Base-by-base conservation (phyloP, 495 filamentous ascomycete genomes). In the Lasiosphaeria miniovina region DNA sequence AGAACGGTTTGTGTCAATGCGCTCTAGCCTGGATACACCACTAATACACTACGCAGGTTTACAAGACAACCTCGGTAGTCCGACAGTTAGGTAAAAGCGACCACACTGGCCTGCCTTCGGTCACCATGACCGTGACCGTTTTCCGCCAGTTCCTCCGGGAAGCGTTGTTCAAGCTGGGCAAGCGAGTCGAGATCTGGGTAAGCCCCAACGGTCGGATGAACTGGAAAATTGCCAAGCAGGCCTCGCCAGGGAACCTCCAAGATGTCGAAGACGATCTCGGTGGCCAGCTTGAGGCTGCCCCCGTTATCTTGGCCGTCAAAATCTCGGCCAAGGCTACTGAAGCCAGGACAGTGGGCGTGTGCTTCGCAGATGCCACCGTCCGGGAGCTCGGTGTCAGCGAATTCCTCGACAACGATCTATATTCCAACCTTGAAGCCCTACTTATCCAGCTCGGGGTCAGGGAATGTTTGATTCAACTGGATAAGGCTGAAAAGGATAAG, bases 251-350 rank as follows among this genome's bases (percentile, higher is more conserved):
- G 11, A 98, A 98, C 72, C 74, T 98, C 38, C 95, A 98, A 74
- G 95, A 97, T 71, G 87, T 98, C 40, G 94, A 98, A 72, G 95
- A 98, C 36, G 94, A 98, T 60, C 84, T 98, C 4, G 94, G 93
- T 6, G 88, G 87, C 9, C 86, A 92, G 55, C 84, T 93, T 64
- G 93, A 96, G 48, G 86, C 89, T 3, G 90, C 94, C 3, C 94
- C 94, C 31, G 93, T 97, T 57, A 96, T 98, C 43, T 74, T 98
- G 6, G 90, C 94, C 4, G 91, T 98, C 67, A 98, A 96, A 75
- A 88, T 98, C 40, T 88, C 89, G 0, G 87, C 90, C 3, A 93
- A 89, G 68, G 93, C 91, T 3, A 82, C 86, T 0, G 92, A 96
- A 71, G 90, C 88, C 3, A 80, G 95, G 51, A 89, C 82, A 58